Conservation (phyloP, 2,329 filamentous ascomycete species). For the Cladobotryum protrusum region DNA sequence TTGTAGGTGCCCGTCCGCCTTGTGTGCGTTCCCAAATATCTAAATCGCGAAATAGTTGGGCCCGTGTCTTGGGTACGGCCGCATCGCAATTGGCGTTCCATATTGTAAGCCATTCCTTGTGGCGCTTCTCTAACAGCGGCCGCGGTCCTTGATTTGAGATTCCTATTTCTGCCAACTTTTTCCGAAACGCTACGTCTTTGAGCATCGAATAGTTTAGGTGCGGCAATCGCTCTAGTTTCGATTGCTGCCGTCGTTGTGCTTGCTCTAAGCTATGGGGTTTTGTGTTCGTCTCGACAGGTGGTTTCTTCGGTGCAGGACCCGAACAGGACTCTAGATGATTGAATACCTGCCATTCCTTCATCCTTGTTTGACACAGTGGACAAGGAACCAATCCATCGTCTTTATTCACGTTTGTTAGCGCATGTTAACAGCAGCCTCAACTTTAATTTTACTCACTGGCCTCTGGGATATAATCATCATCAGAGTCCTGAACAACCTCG, state of each 20-base stretch:
- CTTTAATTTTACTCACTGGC: constrained; percentile 21
- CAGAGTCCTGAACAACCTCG: constrained; percentile 15
- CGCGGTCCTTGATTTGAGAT: constrained; percentile 66
- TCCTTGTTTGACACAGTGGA: constrained; percentile 70
- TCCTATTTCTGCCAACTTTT: constrained; percentile 75
- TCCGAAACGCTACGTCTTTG: constrained; percentile 71
- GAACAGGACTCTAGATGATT: constrained; percentile 68
- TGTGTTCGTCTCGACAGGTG: not conserved
- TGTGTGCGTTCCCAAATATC: constrained; percentile 83
- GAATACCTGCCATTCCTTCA: constrained; percentile 75
- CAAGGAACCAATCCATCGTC: constrained; percentile 76
- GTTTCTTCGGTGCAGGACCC: constrained; percentile 27
- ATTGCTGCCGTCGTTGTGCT: constrained; percentile 26
- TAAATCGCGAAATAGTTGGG: constrained; percentile 69
- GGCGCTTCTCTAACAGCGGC: constrained; percentile 66
- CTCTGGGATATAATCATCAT: constrained; percentile 25
- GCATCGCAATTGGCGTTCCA: constrained; percentile 98
- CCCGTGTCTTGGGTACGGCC: constrained; percentile 60
- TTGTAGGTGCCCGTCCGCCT: constrained; percentile 51
- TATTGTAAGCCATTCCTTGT: constrained; percentile 89
- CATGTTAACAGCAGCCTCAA: too few relatives aligned
- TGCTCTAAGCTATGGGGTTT: constrained; percentile 12
- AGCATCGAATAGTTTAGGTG: constrained; percentile 80
- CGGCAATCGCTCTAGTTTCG: constrained; percentile 58
- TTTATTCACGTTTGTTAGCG: constrained; percentile 15